Evolutionary conservation across 108 stramenopile species (phyloP).

Genomic region (Pinguiococcus pyrenoidosus): DNA sequence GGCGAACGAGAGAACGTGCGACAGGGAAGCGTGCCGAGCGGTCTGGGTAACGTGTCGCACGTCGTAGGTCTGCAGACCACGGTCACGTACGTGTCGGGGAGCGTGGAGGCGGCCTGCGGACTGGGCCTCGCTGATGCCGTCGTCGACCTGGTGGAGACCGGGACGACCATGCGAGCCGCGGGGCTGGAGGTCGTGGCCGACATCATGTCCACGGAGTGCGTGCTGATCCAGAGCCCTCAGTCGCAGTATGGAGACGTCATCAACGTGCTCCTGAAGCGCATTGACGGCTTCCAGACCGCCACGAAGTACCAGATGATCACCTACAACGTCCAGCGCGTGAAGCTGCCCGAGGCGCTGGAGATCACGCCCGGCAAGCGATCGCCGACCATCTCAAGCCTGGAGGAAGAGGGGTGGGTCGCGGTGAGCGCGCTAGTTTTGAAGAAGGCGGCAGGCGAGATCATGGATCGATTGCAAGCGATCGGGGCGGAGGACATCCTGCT

Average conservation of each 20-base stretch:
- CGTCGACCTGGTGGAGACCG: conserved; percentile 92
- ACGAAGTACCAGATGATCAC: conserved; percentile 81
- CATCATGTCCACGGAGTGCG: conserved; percentile 55
- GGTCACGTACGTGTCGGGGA: conserved; percentile 76
- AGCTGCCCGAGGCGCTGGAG: conserved; percentile 48
- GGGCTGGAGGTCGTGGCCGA: conserved; percentile 80
- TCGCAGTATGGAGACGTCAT: conserved; percentile 67
- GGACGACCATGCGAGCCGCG: conserved; percentile 94
- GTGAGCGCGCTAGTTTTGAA: conserved; percentile 69
- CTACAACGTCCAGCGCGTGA: conserved; percentile 66
- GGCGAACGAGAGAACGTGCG: too few species aligned
- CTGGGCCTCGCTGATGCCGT: conserved; percentile 92
- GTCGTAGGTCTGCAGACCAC: background rate
- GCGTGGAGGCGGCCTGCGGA: conserved; percentile 84
- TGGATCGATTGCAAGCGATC: conserved; percentile 74
- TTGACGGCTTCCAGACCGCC: conserved; percentile 88
- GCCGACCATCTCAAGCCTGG: conserved; percentile 76
- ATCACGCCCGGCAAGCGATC: conserved; percentile 89
- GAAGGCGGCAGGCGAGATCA: conserved; percentile 60
- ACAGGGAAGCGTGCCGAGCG: too few species aligned
- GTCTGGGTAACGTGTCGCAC: background rate
- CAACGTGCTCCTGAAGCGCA: conserved; percentile 63
- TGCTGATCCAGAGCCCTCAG: conserved; percentile 55
- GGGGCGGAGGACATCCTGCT: conserved; percentile 90
- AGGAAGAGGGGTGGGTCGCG: conserved; percentile 57